Conservation (phyloP, 208 protist genomes). For the Wallacemonas collosoma region DNA sequence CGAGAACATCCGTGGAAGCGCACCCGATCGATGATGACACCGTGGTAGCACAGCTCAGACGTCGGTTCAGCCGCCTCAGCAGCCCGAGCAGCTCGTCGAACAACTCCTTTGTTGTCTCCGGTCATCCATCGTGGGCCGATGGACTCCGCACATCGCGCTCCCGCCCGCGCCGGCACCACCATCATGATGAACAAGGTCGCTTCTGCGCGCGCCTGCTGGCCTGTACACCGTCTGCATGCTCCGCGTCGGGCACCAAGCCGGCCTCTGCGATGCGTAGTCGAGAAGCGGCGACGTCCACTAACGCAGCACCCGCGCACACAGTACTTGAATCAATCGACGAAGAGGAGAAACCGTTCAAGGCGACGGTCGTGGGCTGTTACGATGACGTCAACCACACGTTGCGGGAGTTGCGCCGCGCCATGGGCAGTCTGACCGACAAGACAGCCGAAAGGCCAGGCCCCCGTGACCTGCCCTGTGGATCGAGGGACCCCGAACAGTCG, state of each 20-base stretch:
- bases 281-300: no score
- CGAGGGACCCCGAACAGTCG: background rate
- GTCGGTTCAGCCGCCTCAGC: background rate
- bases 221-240: background rate
- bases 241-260: background rate
- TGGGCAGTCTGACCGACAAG: background rate
- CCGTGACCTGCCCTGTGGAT: background rate
- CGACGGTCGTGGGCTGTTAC: background rate
- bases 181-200: background rate
- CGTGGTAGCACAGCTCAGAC: background rate
- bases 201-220: slow-evolving; percentile 1
- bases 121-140: background rate
- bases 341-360: background rate
- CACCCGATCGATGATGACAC: background rate
- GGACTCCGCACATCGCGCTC: background rate
- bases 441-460: background rate
- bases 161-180: background rate
- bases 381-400: background rate
- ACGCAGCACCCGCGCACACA: background rate
- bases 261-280: no score
- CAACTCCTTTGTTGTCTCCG: background rate
- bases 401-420: background rate
- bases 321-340: background rate
- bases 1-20: background rate
- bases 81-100: background rate